phyloP scores from a whole-genome alignment of 495 filamentous ascomycete species.

The Sphaerosporella brunnea region DNA sequence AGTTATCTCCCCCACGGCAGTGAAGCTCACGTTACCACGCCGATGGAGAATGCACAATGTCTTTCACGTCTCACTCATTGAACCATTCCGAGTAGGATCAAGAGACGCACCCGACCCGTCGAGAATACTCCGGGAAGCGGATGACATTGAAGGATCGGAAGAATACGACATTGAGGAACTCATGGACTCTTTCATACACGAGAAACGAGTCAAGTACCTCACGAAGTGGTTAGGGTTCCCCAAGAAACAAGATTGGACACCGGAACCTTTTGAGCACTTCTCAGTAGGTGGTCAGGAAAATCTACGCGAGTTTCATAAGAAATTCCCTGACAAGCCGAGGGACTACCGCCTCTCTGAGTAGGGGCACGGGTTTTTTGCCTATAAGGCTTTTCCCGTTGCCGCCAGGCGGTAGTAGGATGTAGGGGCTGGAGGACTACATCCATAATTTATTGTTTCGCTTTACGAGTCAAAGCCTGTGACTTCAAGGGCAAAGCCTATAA shows the following conservation, averaged over 20 bases:
- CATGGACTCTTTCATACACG: background rate
- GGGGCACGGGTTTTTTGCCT: too few species aligned
- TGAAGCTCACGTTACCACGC: background rate
- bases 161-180: background rate
- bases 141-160: background rate
- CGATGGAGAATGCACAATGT: slow-evolving; percentile 10
- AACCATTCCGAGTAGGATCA: background rate
- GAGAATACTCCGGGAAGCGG: background rate
- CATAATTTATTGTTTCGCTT: too few species aligned
- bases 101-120: background rate
- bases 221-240: too few species aligned
- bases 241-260: background rate
- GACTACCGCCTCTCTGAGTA: too few species aligned
- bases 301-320: background rate
- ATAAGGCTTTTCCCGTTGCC: too few species aligned
- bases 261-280: background rate
- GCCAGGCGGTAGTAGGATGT: too few species aligned
- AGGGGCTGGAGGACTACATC: too few species aligned
- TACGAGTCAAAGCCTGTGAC: too few species aligned
- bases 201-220: background rate
- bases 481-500: too few species aligned
- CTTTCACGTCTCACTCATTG: slow-evolving; percentile 10
- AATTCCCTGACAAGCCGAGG: too few species aligned
- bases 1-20: background rate
- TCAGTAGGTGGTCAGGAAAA: background rate